Conservation (phyloP, 331 rosid species). For the Malus hybrid region DNA sequence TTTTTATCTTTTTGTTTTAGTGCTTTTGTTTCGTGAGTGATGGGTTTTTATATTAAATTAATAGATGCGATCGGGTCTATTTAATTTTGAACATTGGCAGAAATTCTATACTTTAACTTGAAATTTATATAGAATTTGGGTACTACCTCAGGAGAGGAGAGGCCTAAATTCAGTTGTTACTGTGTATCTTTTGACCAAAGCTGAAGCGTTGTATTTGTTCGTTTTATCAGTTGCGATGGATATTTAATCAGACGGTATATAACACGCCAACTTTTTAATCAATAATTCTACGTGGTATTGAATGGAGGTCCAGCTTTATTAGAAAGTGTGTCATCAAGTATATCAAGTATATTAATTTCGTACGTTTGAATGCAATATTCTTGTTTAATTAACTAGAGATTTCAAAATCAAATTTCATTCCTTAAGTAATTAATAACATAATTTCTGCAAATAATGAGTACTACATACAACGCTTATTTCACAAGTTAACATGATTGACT, state of each 20-base stretch:
- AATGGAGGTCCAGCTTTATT: too few relatives aligned
- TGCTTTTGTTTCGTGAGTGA: neutral
- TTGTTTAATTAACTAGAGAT: too few relatives aligned
- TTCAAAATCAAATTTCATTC: too few relatives aligned
- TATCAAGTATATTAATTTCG: too few relatives aligned
- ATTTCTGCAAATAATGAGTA: too few relatives aligned
- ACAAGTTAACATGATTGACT: too few relatives aligned
- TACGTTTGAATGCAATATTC: too few relatives aligned
- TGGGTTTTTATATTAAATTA: constrained; percentile 1
- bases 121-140: neutral
- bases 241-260: neutral
- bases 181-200: constrained; percentile 18
- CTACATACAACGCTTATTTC: too few relatives aligned
- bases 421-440: too few relatives aligned
- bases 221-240: neutral
- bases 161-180: constrained; percentile 1
- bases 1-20: neutral
- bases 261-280: neutral
- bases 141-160: neutral
- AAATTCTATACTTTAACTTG: neutral
- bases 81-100: neutral
- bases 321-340: too few relatives aligned
- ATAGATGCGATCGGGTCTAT: neutral
- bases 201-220: neutral
- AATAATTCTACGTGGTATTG: too few relatives aligned